Evolutionary conservation across 345 rosid species (phyloP).

Genomic region (Euphorbia peplus): DNA sequence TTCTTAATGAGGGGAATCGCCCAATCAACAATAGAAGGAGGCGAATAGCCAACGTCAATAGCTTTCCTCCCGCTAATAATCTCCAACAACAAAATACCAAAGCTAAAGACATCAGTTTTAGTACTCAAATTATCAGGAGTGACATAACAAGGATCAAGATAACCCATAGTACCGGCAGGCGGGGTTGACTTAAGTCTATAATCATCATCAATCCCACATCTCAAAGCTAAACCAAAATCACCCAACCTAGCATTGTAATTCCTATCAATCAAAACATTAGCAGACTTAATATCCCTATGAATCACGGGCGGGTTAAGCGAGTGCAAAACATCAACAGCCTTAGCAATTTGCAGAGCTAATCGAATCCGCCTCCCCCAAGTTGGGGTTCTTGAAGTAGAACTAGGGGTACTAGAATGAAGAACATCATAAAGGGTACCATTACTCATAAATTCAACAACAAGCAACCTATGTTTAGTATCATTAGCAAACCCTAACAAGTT

Average conservation of each 20-base stretch:
- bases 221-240: conserved; percentile 88
- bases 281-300: conserved; percentile 97
- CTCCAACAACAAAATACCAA: conserved; percentile 93
- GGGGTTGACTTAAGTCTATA: conserved; percentile 77
- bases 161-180: conserved; percentile 97
- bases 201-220: conserved; percentile 74
- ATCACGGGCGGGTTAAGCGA: conserved; percentile 73
- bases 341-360: conserved; percentile 79
- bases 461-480: conserved; percentile 63
- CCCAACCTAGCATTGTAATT: conserved; percentile 85
- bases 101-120: conserved; percentile 93
- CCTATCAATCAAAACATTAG: conserved; percentile 89
- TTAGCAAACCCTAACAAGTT: conserved; percentile 79
- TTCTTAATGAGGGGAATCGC: conserved; percentile 83
- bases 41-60: conserved; percentile 83
- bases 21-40: conserved; percentile 94
- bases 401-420: conserved; percentile 81
- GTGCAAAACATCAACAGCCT: conserved; percentile 72
- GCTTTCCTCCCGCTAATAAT: conserved; percentile 93
- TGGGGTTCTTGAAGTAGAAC: conserved; percentile 49
- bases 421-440: conserved; percentile 90
- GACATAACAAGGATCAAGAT: conserved; percentile 92
- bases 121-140: conserved; percentile 96
- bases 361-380: conserved; percentile 83
- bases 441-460: conserved; percentile 89